Base-by-base conservation (phyloP, 805 yeast genomes). In the Saccharomycopsis fermentans region DNA sequence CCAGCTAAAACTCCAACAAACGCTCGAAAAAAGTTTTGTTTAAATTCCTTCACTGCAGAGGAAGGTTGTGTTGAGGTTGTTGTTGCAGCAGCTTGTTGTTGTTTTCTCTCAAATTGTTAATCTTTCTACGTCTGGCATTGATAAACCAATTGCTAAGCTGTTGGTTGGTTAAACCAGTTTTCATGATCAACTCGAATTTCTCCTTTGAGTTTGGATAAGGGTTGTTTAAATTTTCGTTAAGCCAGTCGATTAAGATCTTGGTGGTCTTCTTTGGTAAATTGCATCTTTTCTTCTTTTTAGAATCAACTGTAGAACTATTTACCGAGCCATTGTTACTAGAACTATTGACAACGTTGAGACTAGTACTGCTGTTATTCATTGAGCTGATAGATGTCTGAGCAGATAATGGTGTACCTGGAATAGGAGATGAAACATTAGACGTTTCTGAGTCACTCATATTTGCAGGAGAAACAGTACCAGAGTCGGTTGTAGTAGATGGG, bases 61-160 rank as follows among this genome's bases (percentile, higher is more conserved):
- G 12, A 21, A 43, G 16, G 26, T n/a, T 6, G 3, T 32, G 35
- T 32, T 32, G 35, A 2, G 9, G 9, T 32, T 32, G 35, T 32
- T 5, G 35, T 21, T 19, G 48, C 26, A 17, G 50, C 50, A 43
- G 50, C 19, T 35, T 27, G 14, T 34, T 50, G 36, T 51, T 52
- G 27, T 58, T 59, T 21, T 74, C 75, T 64, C 75, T 74, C 63
- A 76, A 70, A 35, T 64, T 65, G 65, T 74, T 75, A 53, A 88
- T 79, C 67, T 86, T 82, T 64, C 96, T 75, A 66, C 96, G 77
- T 65, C 96, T 79, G 19, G 92, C 95, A 68, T 88, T 88, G 67
- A 88, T 89, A 66, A 88, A 88, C 96, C 96, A 88, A 68, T 88
- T 89, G 63, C 87, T 79, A 61, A 88, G 77, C 70, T 88, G 96